Percentiles rank a stretch among this genome's conserved stretches.
Evolutionary conservation across 495 filamentous ascomycete species (phyloP).

Genomic region (Neurospora cerealis): DNA sequence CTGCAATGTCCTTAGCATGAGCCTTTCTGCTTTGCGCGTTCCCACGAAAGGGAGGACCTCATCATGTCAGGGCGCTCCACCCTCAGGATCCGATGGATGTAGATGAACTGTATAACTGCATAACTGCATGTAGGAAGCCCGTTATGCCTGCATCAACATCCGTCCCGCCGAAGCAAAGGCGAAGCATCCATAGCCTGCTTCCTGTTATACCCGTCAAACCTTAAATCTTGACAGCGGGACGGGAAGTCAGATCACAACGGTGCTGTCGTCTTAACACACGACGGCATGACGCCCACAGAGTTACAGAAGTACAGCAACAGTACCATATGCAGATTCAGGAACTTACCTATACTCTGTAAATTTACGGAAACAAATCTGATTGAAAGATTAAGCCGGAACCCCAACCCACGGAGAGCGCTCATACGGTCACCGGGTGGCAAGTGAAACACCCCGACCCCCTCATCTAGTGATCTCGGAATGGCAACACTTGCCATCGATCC

Average conservation of each 20-base stretch:
- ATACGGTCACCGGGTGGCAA: too few relatives aligned
- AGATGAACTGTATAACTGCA: background rate
- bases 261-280: background rate
- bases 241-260: background rate
- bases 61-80: background rate
- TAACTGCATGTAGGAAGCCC: background rate
- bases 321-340: background rate
- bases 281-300: background rate
- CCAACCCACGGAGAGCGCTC: background rate
- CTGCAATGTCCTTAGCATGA: background rate
- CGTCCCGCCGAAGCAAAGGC: background rate
- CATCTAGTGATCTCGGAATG: too few relatives aligned
- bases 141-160: background rate
- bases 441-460: too few relatives aligned
- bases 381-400: background rate
- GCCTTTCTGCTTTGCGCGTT: background rate
- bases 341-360: background rate
- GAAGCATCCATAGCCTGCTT: background rate
- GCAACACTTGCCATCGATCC: background rate
- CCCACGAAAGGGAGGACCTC: background rate
- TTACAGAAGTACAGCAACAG: background rate
- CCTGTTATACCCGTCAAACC: background rate
- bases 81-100: background rate
- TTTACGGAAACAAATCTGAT: background rate
- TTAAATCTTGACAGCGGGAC: background rate